Evolutionary conservation across 2,329 filamentous ascomycete genomes (phyloP), one percentile per base, ranked within the genome.

Genomic region (Botryotinia narcissicola): DNA sequence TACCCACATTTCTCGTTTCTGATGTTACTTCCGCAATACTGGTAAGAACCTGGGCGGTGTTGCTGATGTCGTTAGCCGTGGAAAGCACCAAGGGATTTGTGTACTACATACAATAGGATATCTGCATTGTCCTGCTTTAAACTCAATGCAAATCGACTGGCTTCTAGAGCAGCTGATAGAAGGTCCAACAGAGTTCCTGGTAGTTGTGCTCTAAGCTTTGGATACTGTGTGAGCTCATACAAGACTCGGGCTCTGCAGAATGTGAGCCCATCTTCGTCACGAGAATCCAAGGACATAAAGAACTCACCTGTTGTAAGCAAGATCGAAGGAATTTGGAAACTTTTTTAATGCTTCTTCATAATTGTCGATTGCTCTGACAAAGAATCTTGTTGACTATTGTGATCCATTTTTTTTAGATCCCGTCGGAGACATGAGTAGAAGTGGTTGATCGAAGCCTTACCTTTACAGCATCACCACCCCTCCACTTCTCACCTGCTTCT

Each of bases 401-500:
- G 46, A 40, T 35, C 44, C 62, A 18, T 9, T 9, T 54, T 4
- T 18, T 57, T 73, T 46, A 67, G 64, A 67, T 37, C 70, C 71
- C 37, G 67, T 74, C 9, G 14, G 62, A 72, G 40, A 18, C 48
- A 32, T 32, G 20, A 4, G 63, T n/a, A 16, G 7, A 18, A 4
- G 32, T 57, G 59, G 29, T 46, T 42, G 44, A 54, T 66, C 16
- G 10, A 22, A 16, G n/a, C 32, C 74, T 72, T 73, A 80, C 80
- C 74, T 93, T 93, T 67, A 85, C 87, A 32, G 89, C 86, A 80
- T 94, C 91, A 35, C 91, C 92, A 54, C 87, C 90, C 68, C 91
- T 86, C 89, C 91, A 93, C 86, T 94, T 94, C 75, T 91, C 90
- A 10, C 90, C 91, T 8, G 89, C 89, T 81, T 92, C 90, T 82